phyloP scores from a whole-genome alignment of 2,329 filamentous ascomycete genomes.

The Chalaropsis ovoidea region DNA sequence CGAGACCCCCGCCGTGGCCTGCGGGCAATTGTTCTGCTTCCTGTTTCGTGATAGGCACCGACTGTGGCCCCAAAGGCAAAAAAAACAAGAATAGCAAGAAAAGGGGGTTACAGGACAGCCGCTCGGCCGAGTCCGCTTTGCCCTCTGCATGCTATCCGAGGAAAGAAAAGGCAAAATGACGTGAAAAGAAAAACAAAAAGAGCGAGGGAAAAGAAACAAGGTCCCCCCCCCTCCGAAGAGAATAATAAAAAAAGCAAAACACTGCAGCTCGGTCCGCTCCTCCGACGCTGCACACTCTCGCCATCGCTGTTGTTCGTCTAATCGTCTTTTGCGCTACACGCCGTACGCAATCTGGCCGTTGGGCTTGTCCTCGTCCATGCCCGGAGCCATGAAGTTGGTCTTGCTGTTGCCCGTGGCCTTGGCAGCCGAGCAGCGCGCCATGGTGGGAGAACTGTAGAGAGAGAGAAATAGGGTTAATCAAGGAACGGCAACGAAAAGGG shows the following conservation, averaged over 20 bases:
- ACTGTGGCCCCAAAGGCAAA: conserved; percentile 10
- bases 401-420: conserved; percentile 73
- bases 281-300: conserved; percentile 8
- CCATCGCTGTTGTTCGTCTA: conserved; percentile 12
- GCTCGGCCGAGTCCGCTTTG: not conserved
- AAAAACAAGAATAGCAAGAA: not conserved
- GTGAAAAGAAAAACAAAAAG: not conserved
- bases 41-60: conserved; percentile 8
- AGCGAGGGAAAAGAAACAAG: not conserved
- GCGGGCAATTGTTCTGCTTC: conserved; percentile 6
- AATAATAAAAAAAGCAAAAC: conserved; percentile 17
- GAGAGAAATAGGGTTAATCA: not conserved
- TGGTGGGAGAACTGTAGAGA: conserved; percentile 76
- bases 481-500: not conserved
- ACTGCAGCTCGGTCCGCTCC: conserved; percentile 6
- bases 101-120: not conserved
- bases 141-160: not conserved
- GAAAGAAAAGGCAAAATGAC: conserved; percentile 5
- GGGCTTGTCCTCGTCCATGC: conserved; percentile 52
- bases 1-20: not conserved
- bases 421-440: conserved; percentile 92
- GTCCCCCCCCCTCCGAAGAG: conserved; percentile 1
- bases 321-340: conserved; percentile 32
- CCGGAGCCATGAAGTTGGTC: conserved; percentile 69
- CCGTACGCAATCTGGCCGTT: conserved; percentile 53